Base-by-base conservation (phyloP, 345 rosid species). In the Salix exigua region DNA sequence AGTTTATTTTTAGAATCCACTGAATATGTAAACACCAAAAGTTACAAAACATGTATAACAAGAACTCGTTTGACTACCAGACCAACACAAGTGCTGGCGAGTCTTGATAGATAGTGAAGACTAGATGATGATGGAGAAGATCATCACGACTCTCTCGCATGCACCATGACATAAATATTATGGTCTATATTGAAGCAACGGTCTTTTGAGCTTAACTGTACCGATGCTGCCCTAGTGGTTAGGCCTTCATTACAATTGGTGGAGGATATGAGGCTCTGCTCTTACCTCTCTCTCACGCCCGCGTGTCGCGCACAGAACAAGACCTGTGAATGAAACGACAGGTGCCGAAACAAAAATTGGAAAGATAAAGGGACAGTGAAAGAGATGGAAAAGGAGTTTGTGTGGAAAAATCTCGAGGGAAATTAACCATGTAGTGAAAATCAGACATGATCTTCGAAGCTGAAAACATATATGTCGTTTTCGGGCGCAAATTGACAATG, bases 211-310 rank as follows among this genome's bases (percentile, higher is more conserved):
- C 67, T 78, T 82, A 74, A 78, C 82, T 72, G 66, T 77, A 35
- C 37, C 6, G 5, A 80, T 77, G 72, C 73, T 19, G 35, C 75
- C 74, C 77, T 67, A 70, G 75, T 38, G 74, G 66, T 19, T 55
- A 64, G 71, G 31, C 80, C 80, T 66, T 84, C 86, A 46, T 79
- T 61, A 62, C 33, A 44, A 25, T 79, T 86, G 77, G 88, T 80
- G 94, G 96, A 80, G 74, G 86, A 58, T 67, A 85, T 68, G 72
- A 70, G 61, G 66, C 10, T 71, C 93, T 88, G 66, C 10, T 71
- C 93, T 88, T 82, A 86, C 55, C 61, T 73, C 14, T 37, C 23
- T 16, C 30, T 46, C 30, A 26, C 30, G 58, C 46, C 19, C 21
- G 16, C 62, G 21, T 13, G 12, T 9, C 14, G 12, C 13, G 1